Evolutionary conservation across 2,329 filamentous ascomycete genomes (phyloP), one percentile per base, ranked within the genome.

Genomic region (Diaporthe ilicicola): DNA sequence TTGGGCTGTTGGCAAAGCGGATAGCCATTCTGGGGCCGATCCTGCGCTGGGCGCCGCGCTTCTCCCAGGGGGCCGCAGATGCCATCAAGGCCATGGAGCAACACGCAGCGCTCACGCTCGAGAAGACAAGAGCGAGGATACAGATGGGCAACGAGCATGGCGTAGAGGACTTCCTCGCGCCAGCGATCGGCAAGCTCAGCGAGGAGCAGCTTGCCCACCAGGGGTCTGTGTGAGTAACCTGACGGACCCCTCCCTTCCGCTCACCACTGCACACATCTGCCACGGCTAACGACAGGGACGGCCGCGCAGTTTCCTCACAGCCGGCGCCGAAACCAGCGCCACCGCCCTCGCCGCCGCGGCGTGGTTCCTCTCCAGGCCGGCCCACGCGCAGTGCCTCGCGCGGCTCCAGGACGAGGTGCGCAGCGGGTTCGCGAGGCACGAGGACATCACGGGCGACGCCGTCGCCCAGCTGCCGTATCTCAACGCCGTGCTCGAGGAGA

Each of bases 261-360:
- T 13, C 15, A 15, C 0, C 1, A 34, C 9, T 4, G 4, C 32
- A 39, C 4, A 24, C 3, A 29, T 4, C 0, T 0, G 48, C 12
- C 7, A 9, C 17, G 8, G 8, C 29, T 68, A 9, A 59, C 17
- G 12, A 34, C 10, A 37, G 15, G 4, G 6, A 7, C 32, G 4
- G 67, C 69, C 15, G 72, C 4, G 22, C 4, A 54, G 74, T 0
- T 62, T 75, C 10, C 44, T 76, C 53, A 70, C 27, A 4, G 75
- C 73, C 2, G 74, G 75, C 46, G 70, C 72, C 54, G 73, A 75
- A 39, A 76, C 75, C 22, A 75, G 69, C 54, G 72, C 74, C 9
- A 73, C 73, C 19, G 67, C 70, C 7, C 72, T 76, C n/a, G 67
- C 69, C 4, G 68, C 70, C 5, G 24, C 61, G 4, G 55, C 74